Percentiles rank a stretch among this genome's conserved stretches.
These are phyloP conservation scores for Macrophomina tecta DNA, from an alignment of 2,329 filamentous ascomycete genomes.

Conservation along the genomic window DNA sequence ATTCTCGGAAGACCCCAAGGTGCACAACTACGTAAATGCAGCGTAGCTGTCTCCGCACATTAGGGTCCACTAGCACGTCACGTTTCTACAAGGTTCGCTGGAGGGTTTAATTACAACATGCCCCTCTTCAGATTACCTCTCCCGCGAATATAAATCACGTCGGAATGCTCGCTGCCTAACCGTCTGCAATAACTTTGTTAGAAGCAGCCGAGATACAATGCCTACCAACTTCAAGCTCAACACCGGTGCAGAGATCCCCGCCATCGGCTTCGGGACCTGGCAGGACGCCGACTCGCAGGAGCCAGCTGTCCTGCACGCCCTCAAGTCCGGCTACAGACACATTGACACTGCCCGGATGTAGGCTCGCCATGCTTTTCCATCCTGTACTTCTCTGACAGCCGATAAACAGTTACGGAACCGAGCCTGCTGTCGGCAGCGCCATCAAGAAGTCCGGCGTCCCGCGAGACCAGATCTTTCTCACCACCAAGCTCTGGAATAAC, in stretches of 20 bases:
- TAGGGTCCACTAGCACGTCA: constrained; percentile 10
- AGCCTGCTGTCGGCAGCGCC: constrained; percentile 78
- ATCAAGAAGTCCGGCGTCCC: constrained; percentile 82
- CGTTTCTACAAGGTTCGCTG: neutral
- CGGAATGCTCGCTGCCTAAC: neutral
- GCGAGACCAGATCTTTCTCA: constrained; percentile 87
- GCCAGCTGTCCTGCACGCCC: constrained; percentile 57
- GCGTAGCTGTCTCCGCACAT: neutral
- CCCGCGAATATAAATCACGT: neutral
- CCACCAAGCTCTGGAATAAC: constrained; percentile 91
- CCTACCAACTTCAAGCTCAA: constrained; percentile 62
- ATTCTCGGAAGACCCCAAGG: neutral
- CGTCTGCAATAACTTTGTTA: neutral
- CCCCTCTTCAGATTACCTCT: neutral
- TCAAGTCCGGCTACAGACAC: constrained; percentile 45
- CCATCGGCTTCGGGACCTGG: constrained; percentile 81
- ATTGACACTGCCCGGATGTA: constrained; percentile 60
- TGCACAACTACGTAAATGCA: constrained; percentile 7
- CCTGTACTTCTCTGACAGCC: neutral
- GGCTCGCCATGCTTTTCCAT: neutral
- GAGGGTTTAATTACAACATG: neutral
- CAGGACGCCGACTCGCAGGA: constrained; percentile 73
- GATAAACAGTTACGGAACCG: constrained; percentile 75
- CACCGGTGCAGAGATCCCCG: constrained; percentile 72
- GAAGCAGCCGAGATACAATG: constrained; percentile 18